Conservation (phyloP, 2,329 filamentous ascomycete genomes). For the Microascus cirrosus region DNA sequence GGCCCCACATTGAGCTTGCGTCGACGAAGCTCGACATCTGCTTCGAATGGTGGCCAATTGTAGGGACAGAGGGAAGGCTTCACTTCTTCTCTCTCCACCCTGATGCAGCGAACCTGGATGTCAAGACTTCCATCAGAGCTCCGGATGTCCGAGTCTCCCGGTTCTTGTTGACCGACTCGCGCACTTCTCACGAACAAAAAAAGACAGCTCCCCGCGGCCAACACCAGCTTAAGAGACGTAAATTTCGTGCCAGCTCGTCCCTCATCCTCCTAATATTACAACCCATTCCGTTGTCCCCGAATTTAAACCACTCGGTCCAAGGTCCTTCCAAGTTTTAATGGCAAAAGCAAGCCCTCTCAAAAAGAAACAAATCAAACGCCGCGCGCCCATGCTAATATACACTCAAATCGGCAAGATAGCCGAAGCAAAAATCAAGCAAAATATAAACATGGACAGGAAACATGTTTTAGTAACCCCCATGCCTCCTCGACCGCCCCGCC, state of each 20-base stretch:
- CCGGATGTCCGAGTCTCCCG: too few relatives aligned
- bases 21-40: too few relatives aligned
- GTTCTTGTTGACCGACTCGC: too few relatives aligned
- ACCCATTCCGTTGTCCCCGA: neutral
- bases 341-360: neutral
- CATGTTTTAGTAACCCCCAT: slow-evolving; percentile 26
- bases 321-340: neutral
- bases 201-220: neutral
- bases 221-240: neutral
- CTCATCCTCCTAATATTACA: neutral
- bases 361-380: neutral
- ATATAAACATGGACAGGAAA: neutral
- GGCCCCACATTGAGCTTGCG: too few relatives aligned
- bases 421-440: neutral
- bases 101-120: too few relatives aligned
- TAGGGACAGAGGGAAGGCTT: too few relatives aligned
- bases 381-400: neutral
- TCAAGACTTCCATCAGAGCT: too few relatives aligned
- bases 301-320: neutral
- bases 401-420: neutral
- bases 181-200: neutral
- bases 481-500: slow-evolving; percentile 43
- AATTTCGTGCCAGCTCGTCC: neutral
- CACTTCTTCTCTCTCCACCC: too few relatives aligned
- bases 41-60: too few relatives aligned